Evolutionary conservation across 2,329 filamentous ascomycete genomes (phyloP).

Genomic region (Endocalyx cinctus): DNA sequence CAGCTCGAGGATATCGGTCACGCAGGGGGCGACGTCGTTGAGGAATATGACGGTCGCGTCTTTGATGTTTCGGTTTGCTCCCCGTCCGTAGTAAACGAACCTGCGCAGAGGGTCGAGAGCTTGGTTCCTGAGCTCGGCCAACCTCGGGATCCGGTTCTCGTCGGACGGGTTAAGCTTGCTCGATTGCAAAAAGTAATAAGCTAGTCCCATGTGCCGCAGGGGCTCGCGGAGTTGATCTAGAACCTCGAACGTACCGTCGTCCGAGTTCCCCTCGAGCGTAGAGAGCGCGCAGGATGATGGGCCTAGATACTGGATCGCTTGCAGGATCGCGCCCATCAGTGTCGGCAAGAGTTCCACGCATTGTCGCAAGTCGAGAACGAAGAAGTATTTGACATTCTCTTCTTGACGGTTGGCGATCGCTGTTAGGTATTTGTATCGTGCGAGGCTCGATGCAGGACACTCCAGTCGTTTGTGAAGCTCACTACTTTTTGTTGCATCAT

Average conservation of each 20-base stretch:
- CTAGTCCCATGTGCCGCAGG: not conserved
- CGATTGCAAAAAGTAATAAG: not conserved
- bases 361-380: conserved; percentile 50
- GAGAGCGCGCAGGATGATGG: conserved; percentile 46
- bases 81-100: too few relatives aligned
- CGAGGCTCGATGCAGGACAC: too few relatives aligned
- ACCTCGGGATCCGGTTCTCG: not conserved
- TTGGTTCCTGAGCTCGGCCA: not conserved
- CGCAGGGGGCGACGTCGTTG: conserved; percentile 49
- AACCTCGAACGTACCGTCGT: conserved; percentile 49
- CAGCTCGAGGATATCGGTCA: conserved; percentile 54
- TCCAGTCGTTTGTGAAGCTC: too few relatives aligned
- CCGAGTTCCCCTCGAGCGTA: conserved; percentile 52
- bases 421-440: too few relatives aligned
- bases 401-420: conserved; percentile 30
- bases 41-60: conserved; percentile 46
- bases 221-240: conserved; percentile 22
- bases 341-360: conserved; percentile 40
- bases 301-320: conserved; percentile 45
- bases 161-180: not conserved
- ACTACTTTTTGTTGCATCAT: too few relatives aligned
- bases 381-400: conserved; percentile 39
- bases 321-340: conserved; percentile 46
- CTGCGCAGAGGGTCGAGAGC: not conserved
- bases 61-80: too few relatives aligned